Percentiles rank a stretch among this genome's conserved stretches.
These are phyloP conservation scores for Brassica hybrid DNA, from an alignment of 441 rosid species.

Conservation along the genomic window DNA sequence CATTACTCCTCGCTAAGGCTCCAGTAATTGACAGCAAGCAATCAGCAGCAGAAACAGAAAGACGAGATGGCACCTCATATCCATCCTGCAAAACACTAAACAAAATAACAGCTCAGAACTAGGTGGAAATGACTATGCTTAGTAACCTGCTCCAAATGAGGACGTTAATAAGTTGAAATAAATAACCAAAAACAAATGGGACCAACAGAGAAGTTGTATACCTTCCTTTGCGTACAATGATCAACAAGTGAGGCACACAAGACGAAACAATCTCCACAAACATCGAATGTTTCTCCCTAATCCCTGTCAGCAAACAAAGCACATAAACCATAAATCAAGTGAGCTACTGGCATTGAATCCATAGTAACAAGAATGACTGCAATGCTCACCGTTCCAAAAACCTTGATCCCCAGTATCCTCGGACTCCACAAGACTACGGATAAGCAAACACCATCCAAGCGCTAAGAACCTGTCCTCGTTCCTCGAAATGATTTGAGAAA, in stretches of 20 bases:
- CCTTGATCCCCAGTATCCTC: conserved; percentile 55
- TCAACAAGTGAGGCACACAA: conserved; percentile 54
- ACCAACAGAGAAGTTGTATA: conserved; percentile 43
- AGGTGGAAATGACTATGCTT: conserved; percentile 2
- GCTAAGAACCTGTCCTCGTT: conserved; percentile 72
- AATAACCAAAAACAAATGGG: too few relatives aligned
- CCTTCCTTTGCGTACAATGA: conserved; percentile 71
- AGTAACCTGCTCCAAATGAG: not conserved
- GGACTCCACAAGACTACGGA: conserved; percentile 64
- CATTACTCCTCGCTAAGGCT: conserved; percentile 70
- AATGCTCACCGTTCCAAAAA: conserved; percentile 58
- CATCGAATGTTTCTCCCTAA: conserved; percentile 61
- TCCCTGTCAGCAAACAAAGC: conserved; percentile 52
- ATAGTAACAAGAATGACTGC: conserved; percentile 14
- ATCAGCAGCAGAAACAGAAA: conserved; percentile 89
- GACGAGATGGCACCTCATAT: conserved; percentile 89
- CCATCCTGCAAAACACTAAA: conserved; percentile 77
- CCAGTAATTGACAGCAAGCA: conserved; percentile 75
- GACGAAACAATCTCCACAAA: conserved; percentile 67
- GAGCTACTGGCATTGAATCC: not conserved
- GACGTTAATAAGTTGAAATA: not conserved
- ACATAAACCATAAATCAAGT: conserved; percentile 3
- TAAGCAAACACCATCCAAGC: conserved; percentile 88
- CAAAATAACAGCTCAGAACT: conserved; percentile 32
- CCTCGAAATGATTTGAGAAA: conserved; percentile 52